phyloP scores from a whole-genome alignment of 1,284 basidiomycete genomes.

The Cystobasidiaceae sp. region DNA sequence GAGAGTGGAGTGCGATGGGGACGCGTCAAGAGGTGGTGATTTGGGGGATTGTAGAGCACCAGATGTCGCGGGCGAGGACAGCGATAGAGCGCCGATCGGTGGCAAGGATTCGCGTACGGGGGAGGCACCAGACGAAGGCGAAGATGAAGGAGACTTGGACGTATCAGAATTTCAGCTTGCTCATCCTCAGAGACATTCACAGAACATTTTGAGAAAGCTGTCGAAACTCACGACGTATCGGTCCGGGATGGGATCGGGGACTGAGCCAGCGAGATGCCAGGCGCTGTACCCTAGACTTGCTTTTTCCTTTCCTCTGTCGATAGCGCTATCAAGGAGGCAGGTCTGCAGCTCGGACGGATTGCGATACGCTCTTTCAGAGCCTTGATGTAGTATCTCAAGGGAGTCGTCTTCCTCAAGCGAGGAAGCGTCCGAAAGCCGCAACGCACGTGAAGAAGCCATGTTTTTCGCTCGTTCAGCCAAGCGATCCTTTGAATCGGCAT shows the following conservation, averaged over 20 bases:
- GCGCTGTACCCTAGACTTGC: slow-evolving; percentile 10
- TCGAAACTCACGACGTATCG: slow-evolving; percentile 20
- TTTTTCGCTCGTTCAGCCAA: not conserved
- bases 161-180: slow-evolving; percentile 28
- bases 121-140: not conserved
- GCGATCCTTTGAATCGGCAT: slow-evolving; percentile 3
- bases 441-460: slow-evolving; percentile 4
- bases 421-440: not conserved
- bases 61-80: not conserved
- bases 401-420: not conserved
- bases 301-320: slow-evolving; percentile 6
- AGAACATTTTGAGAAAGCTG: not conserved
- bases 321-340: slow-evolving; percentile 10
- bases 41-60: not conserved
- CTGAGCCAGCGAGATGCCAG: slow-evolving; percentile 14
- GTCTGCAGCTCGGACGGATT: not conserved
- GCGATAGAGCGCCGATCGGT: slow-evolving; percentile 20
- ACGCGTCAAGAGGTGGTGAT: not conserved
- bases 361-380: not conserved
- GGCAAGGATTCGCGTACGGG: not conserved
- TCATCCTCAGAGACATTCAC: not conserved
- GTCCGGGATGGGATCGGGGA: slow-evolving; percentile 8
- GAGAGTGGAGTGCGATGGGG: not conserved
- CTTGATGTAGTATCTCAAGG: not conserved
- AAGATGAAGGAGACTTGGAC: slow-evolving; percentile 7